Base-by-base conservation (phyloP, 495 filamentous ascomycete genomes). In the Trichocladium uniseriatum region DNA sequence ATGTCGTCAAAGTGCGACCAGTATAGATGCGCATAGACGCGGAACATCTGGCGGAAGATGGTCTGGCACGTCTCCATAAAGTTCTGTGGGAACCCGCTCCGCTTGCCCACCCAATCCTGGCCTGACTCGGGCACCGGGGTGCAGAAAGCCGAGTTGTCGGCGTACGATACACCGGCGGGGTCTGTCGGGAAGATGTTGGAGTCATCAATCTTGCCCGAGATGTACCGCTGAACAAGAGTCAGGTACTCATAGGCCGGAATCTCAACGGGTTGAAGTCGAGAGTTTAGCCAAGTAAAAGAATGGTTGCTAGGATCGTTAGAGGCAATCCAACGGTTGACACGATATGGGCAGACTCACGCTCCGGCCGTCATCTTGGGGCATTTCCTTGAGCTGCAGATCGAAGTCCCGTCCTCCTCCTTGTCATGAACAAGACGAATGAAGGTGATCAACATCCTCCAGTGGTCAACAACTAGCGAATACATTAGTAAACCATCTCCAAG, bases 1-100 rank as follows among this genome's bases (percentile, higher is more conserved):
- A 87, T 86, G 20, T 88, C 83, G 52, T 85, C 64, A 72, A 84
- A 91, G 69, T 91, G 86, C 7, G 82, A 81, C 73, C 87, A 87
- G 70, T 91, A 91, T 24, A 91, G 73, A 67, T 96, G 90, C 27
- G 89, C 84, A 55, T 96, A 96, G 59, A 90, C 88, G 41, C 90
- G 87, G 76, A 95, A 92, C 84, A 96, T 96, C 68, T 96, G 90
- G 56, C 89, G 84, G 78, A 90, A 94, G 64, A 94, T 92, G 54
- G 82, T 88, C 68, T 88, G 85, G 70, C 86, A 86, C 52, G 92
- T 87, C 55, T 85, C 80, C 59, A 90, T 79, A 67, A 94, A 94
- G 37, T 82, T 83, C 55, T 82, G 80, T 2, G 89, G 90, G 72
- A 96, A 96, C 14, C 89, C 88, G 55, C 83, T 87, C 28, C 80